Evolutionary conservation across 352 stramenopile species (phyloP).

Genomic region (Pythium plurisporium): DNA sequence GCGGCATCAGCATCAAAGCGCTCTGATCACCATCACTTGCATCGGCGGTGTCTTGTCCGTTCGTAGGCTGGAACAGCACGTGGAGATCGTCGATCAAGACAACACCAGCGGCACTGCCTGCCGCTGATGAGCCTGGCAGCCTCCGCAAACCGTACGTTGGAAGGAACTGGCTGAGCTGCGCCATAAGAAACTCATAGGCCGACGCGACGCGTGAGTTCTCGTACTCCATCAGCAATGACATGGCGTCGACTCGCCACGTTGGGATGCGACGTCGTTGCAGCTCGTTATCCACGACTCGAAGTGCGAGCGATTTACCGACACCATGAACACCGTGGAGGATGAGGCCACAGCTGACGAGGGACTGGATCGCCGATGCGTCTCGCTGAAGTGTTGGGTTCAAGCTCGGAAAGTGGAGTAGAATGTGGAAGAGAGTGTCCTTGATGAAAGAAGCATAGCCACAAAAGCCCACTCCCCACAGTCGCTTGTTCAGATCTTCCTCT

Average conservation of each 20-base stretch:
- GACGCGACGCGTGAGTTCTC: conserved; percentile 41
- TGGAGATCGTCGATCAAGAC: conserved; percentile 72
- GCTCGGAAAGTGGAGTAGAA: conserved; percentile 32
- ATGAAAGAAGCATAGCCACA: conserved; percentile 50
- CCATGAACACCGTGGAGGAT: conserved; percentile 60
- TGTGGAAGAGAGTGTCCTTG: conserved; percentile 48
- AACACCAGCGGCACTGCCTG: conserved; percentile 25
- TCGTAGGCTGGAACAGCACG: conserved; percentile 47
- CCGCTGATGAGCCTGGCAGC: background rate
- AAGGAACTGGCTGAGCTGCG: conserved; percentile 36
- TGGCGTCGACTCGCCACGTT: conserved; percentile 31
- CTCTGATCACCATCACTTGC: conserved; percentile 21
- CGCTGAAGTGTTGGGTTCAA: background rate
- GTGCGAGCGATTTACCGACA: conserved; percentile 57
- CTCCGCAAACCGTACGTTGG: conserved; percentile 10
- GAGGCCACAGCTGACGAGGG: conserved; percentile 43
- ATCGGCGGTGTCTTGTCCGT: conserved; percentile 28
- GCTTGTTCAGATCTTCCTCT: conserved; percentile 20
- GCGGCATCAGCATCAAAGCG: conserved; percentile 30
- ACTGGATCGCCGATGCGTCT: background rate
- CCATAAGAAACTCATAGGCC: conserved; percentile 50
- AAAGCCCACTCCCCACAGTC: conserved; percentile 36
- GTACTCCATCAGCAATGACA: conserved; percentile 53
- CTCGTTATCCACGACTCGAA: conserved; percentile 29
- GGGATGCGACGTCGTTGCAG: conserved; percentile 15